Conservation (phyloP, 176 grass and related monocot species). For the Secale cereale region DNA sequence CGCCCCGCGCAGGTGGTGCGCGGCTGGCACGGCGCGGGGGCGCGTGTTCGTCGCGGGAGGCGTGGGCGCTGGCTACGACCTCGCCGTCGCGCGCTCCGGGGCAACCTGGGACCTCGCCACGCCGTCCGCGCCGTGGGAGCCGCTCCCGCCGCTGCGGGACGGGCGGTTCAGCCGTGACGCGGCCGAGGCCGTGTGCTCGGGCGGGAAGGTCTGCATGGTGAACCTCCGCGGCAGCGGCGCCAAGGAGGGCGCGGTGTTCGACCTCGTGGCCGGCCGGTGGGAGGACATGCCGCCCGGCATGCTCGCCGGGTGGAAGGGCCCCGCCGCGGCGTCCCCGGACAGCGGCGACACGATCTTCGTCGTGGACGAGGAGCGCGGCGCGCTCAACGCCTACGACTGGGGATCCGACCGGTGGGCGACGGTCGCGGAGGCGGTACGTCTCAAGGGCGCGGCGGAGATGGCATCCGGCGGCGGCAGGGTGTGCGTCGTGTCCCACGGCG, state of each 20-base stretch:
- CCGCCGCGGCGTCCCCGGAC: constrained; percentile 15
- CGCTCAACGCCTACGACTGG: constrained; percentile 56
- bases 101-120: constrained; percentile 49
- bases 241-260: constrained; percentile 70
- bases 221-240: constrained; percentile 50
- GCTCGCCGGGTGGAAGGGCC: constrained; percentile 72
- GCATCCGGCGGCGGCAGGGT: constrained; percentile 38
- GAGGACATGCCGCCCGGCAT: constrained; percentile 85
- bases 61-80: constrained; percentile 51
- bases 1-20: constrained; percentile 85
- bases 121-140: constrained; percentile 39
- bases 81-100: constrained; percentile 38
- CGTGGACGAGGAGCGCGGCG: constrained; percentile 53
- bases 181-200: constrained; percentile 50
- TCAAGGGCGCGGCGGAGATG: constrained; percentile 63
- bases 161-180: constrained; percentile 74
- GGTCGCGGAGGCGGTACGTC: constrained; percentile 34
- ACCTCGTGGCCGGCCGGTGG: constrained; percentile 41
- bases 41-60: constrained; percentile 67
- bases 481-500: constrained; percentile 42
- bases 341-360: constrained; percentile 41
- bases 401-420: constrained; percentile 46
- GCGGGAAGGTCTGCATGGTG: constrained; percentile 87
- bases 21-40: constrained; percentile 36
- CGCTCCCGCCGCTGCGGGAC: constrained; percentile 58